Evolutionary conservation across 176 grass and related monocot genomes (phyloP), one percentile per base, ranked within the genome.

Genomic region (Zoysia pacifica): DNA sequence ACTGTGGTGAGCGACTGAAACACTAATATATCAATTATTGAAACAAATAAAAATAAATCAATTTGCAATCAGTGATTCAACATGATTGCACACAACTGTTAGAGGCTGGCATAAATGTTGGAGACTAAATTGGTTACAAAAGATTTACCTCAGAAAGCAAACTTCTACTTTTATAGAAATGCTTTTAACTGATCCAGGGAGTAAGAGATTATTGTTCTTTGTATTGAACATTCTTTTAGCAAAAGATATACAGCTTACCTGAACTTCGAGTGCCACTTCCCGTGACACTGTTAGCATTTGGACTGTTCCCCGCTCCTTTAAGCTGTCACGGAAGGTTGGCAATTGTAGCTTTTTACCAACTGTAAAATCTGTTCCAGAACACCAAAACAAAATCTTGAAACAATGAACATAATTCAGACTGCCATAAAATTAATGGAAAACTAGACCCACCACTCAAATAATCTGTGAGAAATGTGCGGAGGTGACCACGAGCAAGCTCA

Each of bases 211-310:
- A 69, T 2, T 54, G 58, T 6, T 37, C 2, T 45, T 75, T 80
- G 40, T 76, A 46, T 48, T 55, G 12, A 72, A 64, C 53, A 65
- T 44, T 39, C 7, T 68, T 4, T 53, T 63, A 36, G 39, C 16
- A 46, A 67, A 48, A 77, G 37, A 2, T 74, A 44, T 69, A 48
- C 12, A 84, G 53, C 18, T 37, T 91, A 95, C 96, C 92, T 99
- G 96, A 89, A 99, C 86, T 82, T 99, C 92, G 87, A 99, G 87
- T 69, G 96, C 96, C 16, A 93, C 92, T 91, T 99, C 96, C 70
- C 92, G 83, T 69, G 96, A 95, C 35, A 93, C 69, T 20, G 96
- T 99, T 35, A 99, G 67, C 90, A 99, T 99, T 91, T 99, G 96
- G 58, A 99, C 69, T 28, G 88, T 99, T 84, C 84, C 88, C 61